Base-by-base conservation (phyloP, 1,139 yeast genomes). In the Diutina catenulata region DNA sequence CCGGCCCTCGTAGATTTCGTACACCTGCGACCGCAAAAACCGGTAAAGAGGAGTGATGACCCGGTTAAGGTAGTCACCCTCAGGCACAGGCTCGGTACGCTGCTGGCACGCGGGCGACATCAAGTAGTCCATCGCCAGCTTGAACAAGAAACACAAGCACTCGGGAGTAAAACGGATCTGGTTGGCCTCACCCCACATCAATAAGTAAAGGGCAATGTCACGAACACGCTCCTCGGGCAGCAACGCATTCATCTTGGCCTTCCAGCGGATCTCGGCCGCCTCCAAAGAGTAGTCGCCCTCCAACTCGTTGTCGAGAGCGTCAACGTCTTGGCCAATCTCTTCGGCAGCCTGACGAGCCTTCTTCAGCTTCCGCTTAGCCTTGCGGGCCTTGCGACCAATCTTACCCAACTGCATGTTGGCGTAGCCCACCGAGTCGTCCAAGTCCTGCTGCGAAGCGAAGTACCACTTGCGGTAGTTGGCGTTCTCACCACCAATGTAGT, bases 141-240 rank as follows among this genome's bases (percentile, higher is more conserved):
- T 88, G 71, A 77, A 91, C 51, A 93, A 78, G 69, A 81, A 91
- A 68, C 96, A 87, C 47, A 88, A 64, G 59, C 84, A 73, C 64
- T 91, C 99, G 11, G 98, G 87, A 41, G 91, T 79, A 62, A 88
- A 93, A 57, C 98, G 77, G 43, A 91, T 88, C 66, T 91, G 97
- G 62, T 88, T 88, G 33, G 97, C 95, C 64, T 91, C 99, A 59
- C 98, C 98, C 99, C 99, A 91, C 51, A 87, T 71, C 54, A 88
- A 71, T 50, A 91, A 68, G 64, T 86, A 91, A 44, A 91, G 73
- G 6, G 97, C 91, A 45, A 91, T 62, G 55, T 91, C 97, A 56
- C 94, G 78, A 33, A 84, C 87, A 59, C 94, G 78, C 57, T 88
- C 96, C 48, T 67, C 72, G 3, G 73, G 73, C 35, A 62, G 50